These are phyloP conservation scores for Xylaria telfairii DNA, from an alignment of 495 filamentous ascomycete genomes.

Conservation along the genomic window DNA sequence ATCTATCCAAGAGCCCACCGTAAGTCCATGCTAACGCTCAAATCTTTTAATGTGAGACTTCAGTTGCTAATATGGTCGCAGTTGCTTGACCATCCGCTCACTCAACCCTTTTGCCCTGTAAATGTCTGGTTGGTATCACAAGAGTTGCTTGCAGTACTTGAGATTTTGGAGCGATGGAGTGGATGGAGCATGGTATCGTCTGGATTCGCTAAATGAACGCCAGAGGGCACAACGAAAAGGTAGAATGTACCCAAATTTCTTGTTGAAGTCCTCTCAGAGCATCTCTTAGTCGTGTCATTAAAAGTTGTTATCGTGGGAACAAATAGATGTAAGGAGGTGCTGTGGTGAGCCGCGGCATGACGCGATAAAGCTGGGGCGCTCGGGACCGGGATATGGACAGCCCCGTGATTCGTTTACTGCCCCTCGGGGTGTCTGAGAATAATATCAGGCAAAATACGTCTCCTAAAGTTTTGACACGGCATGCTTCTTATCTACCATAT, in stretches of 20 bases:
- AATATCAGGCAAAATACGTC: constrained; percentile 17
- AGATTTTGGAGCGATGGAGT: constrained; percentile 27
- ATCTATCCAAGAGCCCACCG: constrained; percentile 98
- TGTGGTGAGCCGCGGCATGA: not conserved
- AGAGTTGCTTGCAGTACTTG: constrained; percentile 27
- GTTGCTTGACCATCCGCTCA: constrained; percentile 95
- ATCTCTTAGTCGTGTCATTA: constrained; percentile 9
- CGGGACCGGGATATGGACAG: constrained; percentile 11
- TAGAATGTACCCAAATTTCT: constrained; percentile 22
- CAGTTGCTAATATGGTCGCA: constrained; percentile 52
- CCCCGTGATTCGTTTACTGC: not conserved
- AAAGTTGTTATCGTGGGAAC: constrained; percentile 22
- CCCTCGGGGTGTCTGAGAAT: constrained; percentile 5
- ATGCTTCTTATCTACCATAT: constrained; percentile 4
- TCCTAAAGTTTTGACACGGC: not conserved
- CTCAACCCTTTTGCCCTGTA: constrained; percentile 95
- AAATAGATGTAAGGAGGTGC: constrained; percentile 20
- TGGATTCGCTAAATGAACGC: constrained; percentile 29
- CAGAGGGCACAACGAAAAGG: constrained; percentile 9
- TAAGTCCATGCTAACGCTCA: constrained; percentile 60
- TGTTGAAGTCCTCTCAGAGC: constrained; percentile 6
- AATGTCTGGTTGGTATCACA: constrained; percentile 24
- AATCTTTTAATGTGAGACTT: not conserved
- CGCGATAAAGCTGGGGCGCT: constrained; percentile 11
- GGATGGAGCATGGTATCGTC: constrained; percentile 21